phyloP scores from a whole-genome alignment of 1,284 basidiomycete species.

The Apiotrichum brassicae region DNA sequence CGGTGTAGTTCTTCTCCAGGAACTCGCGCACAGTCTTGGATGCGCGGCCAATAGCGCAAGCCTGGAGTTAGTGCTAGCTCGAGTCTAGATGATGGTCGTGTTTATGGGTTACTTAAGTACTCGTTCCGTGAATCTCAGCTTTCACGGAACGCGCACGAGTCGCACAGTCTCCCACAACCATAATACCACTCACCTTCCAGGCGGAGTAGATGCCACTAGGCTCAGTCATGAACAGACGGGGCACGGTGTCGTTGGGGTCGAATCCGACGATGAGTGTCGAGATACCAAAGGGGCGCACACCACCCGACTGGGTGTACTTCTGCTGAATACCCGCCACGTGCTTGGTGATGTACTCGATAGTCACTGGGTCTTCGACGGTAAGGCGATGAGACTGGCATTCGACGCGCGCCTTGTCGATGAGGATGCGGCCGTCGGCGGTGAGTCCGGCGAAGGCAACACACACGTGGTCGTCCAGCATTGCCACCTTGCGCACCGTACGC shows the following conservation, averaged over 20 bases:
- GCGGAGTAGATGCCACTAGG: conserved; percentile 96
- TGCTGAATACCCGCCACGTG: conserved; percentile 98
- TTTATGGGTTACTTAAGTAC: too few relatives aligned
- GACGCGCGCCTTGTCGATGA: conserved; percentile 95
- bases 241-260: conserved; percentile 82
- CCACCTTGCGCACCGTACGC: conserved; percentile 93
- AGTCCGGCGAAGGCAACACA: conserved; percentile 96
- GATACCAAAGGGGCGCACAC: conserved; percentile 96
- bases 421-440: conserved; percentile 93
- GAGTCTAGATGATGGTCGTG: too few relatives aligned
- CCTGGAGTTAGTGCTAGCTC: conserved; percentile 55
- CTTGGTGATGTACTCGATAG: conserved; percentile 96
- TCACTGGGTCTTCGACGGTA: conserved; percentile 97
- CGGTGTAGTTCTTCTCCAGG: conserved; percentile 95
- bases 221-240: conserved; percentile 93
- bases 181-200: conserved; percentile 71
- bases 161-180: too few relatives aligned
- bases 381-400: conserved; percentile 97
- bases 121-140: too few relatives aligned
- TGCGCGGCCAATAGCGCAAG: conserved; percentile 93
- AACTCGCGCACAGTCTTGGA: conserved; percentile 99
- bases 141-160: too few relatives aligned
- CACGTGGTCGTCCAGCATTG: conserved; percentile 96
- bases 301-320: conserved; percentile 98
- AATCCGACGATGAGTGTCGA: conserved; percentile 96